Evolutionary conservation across 257 asterid genomes (phyloP), one percentile per base, ranked within the genome.

Genomic region (Salvia hispanica): DNA sequence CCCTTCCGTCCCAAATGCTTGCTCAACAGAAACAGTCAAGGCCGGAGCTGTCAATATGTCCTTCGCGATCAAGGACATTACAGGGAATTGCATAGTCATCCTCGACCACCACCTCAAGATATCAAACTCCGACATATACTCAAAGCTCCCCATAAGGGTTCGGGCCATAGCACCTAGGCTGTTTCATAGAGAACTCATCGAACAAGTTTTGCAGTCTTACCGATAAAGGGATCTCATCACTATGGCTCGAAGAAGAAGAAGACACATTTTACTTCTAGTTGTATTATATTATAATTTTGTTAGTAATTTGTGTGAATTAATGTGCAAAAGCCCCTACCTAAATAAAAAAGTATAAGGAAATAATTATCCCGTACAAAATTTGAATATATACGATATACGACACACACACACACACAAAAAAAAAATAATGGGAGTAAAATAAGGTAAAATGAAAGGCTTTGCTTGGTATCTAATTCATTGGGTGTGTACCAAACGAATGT

Each of bases 381-480:
- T n/a, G n/a, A n/a, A n/a, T n/a, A n/a, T n/a, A n/a, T n/a, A n/a
- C n/a, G n/a, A n/a, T n/a, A n/a, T n/a, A n/a, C n/a, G n/a, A n/a
- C n/a, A n/a, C n/a, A n/a, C n/a, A n/a, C n/a, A n/a, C n/a, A n/a
- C n/a, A n/a, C n/a, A n/a, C n/a, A n/a, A n/a, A n/a, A n/a, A n/a
- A n/a, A n/a, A n/a, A n/a, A n/a, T n/a, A 63, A 63, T 72, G 36
- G 63, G 36, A 21, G 69, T 69, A 64, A 51, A 77, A 68, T 59
- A 58, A 45, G 69, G 78, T 39, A 58, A 28, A 65, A 48, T 10
- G 40, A 69, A 39, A 21, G 25, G 40, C 72, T 74, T 77, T 81
- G 82, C 80, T 74, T 80, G 54, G 69, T 50, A 71, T 58, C 64
- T 80, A 80, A 77, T 80, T 70, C 74, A 66, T 64, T 15, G 15